Percentiles rank a stretch among this genome's conserved stretches.
These are phyloP conservation scores for Dorcoceras hygrometricum DNA, from an alignment of 257 asterid genomes.

Conservation along the genomic window DNA sequence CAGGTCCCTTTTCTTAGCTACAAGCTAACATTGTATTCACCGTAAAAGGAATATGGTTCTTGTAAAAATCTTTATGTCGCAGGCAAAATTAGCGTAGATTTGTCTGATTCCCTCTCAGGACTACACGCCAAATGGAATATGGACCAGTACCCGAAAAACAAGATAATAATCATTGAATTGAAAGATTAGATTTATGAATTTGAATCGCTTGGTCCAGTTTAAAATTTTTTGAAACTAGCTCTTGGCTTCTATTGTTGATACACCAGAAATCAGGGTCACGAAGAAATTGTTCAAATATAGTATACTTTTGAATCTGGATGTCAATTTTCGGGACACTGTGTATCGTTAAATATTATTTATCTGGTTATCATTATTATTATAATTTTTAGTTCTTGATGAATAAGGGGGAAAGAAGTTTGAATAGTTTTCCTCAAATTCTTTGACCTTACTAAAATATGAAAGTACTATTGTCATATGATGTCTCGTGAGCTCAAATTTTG, in stretches of 20 bases:
- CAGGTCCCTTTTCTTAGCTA: neutral
- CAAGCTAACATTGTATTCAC: constrained; percentile 1
- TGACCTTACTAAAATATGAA: no score
- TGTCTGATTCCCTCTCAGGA: constrained; percentile 30
- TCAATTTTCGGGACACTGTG: no score
- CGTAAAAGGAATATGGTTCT: neutral
- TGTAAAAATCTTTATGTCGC: neutral
- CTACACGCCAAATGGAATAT: constrained; percentile 36
- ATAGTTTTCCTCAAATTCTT: neutral
- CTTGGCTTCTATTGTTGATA: constrained; percentile 32
- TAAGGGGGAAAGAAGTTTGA: neutral
- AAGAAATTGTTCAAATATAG: no score
- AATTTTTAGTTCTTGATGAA: no score
- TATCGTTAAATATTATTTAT: no score
- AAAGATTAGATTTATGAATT: constrained; percentile 24
- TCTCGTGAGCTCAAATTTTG: no score
- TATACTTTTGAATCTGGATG: no score
- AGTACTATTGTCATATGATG: no score
- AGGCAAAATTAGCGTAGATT: constrained; percentile 24
- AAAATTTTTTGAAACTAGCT: constrained; percentile 26
- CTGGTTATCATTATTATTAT: no score
- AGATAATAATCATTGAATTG: constrained; percentile 18
- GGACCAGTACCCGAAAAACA: constrained; percentile 37
- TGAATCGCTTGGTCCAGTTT: constrained; percentile 34
- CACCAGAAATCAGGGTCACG: constrained; percentile 20